A percentile compares a stretch with the other conserved stretches of the same genome.
phyloP scores from a whole-genome alignment of 2,329 filamentous ascomycete species.

The Exophiala sideris region DNA sequence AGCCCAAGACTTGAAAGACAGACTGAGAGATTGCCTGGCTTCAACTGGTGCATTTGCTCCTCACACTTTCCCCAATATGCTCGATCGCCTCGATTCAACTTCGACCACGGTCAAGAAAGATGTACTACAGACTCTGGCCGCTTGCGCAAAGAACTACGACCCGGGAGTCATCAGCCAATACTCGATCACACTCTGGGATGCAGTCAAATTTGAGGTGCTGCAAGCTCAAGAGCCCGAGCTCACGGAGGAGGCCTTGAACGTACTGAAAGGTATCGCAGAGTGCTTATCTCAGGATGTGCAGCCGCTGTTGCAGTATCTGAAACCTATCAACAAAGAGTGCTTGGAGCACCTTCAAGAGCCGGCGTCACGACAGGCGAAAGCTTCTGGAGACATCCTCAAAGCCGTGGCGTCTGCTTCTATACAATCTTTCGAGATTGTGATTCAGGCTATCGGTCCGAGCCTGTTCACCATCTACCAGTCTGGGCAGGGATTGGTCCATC shows the following conservation, averaged over 20 bases:
- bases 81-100: conserved; percentile 68
- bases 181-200: conserved; percentile 65
- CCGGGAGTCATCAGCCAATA: conserved; percentile 59
- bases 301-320: conserved; percentile 53
- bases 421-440: conserved; percentile 53
- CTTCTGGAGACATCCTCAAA: conserved; percentile 59
- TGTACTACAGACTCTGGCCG: conserved; percentile 60
- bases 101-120: conserved; percentile 68
- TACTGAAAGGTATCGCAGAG: conserved; percentile 53
- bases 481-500: conserved; percentile 60
- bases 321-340: conserved; percentile 63
- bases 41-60: conserved; percentile 62
- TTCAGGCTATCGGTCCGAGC: conserved; percentile 55
- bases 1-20: conserved; percentile 63
- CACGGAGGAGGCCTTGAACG: conserved; percentile 56
- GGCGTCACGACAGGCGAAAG: conserved; percentile 65
- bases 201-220: conserved; percentile 66
- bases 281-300: conserved; percentile 49
- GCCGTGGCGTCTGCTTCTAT: conserved; percentile 55
- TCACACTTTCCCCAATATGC: conserved; percentile 62
- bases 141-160: conserved; percentile 59
- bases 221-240: conserved; percentile 65
- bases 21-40: conserved; percentile 62
- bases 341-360: conserved; percentile 66
- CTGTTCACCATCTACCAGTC: conserved; percentile 60